These are phyloP conservation scores for Aureobasidium melanogenum DNA, from an alignment of 2,329 filamentous ascomycete genomes.

Conservation along the genomic window DNA sequence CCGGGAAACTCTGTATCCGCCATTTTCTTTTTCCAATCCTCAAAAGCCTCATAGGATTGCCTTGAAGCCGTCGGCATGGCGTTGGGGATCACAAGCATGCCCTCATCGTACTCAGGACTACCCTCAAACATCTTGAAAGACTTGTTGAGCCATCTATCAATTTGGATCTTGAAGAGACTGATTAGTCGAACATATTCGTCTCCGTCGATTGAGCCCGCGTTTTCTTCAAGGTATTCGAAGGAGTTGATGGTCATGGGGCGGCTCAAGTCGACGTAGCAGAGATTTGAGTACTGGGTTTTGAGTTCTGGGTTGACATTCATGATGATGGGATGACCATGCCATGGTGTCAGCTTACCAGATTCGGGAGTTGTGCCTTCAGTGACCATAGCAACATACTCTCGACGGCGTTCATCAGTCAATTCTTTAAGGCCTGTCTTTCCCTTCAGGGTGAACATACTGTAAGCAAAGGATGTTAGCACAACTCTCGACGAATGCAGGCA, in stretches of 20 bases:
- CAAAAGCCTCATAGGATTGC: neutral
- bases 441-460: neutral
- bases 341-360: neutral
- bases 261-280: neutral
- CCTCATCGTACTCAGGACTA: neutral
- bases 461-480: neutral
- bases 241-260: neutral
- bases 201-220: neutral
- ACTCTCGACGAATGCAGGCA: too few species aligned
- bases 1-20: neutral
- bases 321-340: neutral
- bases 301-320: neutral
- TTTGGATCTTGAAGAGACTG: neutral
- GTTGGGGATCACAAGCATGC: neutral
- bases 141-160: neutral
- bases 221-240: neutral
- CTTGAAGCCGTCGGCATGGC: neutral
- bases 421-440: neutral
- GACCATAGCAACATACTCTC: neutral
- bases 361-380: neutral
- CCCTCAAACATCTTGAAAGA: neutral
- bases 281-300: neutral
- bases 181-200: neutral
- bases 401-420: neutral
- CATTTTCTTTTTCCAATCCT: neutral